These are phyloP conservation scores for Hypoxylon sp. DNA, from an alignment of 2,329 filamentous ascomycete species.

Conservation along the genomic window DNA sequence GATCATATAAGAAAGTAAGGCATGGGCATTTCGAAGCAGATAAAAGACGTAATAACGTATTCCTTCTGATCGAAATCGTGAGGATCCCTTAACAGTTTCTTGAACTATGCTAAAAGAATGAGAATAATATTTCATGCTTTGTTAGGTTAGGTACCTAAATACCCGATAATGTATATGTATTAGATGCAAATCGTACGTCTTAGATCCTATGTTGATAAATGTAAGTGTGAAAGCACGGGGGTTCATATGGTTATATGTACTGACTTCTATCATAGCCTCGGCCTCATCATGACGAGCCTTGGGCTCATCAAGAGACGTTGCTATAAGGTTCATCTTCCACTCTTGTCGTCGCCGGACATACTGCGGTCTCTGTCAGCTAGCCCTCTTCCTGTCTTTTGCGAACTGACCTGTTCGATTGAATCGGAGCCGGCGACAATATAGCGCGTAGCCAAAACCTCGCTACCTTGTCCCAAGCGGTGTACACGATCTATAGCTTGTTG, in stretches of 20 bases:
- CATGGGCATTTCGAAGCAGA: not conserved
- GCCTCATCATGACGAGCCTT: not conserved
- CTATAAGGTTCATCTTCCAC: slow-evolving; percentile 23
- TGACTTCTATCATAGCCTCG: slow-evolving; percentile 24
- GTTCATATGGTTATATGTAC: not conserved
- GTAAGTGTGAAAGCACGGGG: not conserved
- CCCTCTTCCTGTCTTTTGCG: not conserved
- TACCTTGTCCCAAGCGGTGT: slow-evolving; percentile 33
- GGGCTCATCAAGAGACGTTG: slow-evolving; percentile 22
- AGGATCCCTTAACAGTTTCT: not conserved
- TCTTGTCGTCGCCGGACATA: slow-evolving; percentile 26
- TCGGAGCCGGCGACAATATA: slow-evolving; percentile 29
- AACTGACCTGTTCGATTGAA: slow-evolving; percentile 33
- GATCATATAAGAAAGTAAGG: not conserved
- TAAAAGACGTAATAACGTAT: not conserved
- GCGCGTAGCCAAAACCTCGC: slow-evolving; percentile 22
- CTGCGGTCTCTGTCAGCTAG: slow-evolving; percentile 4
- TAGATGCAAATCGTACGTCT: slow-evolving; percentile 3
- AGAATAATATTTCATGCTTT: not conserved
- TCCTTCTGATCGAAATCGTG: not conserved
- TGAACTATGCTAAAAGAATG: not conserved
- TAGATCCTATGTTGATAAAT: slow-evolving; percentile 3
- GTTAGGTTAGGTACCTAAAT: too few species aligned
- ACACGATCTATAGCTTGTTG: slow-evolving; percentile 38
- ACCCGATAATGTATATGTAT: too few species aligned